Evolutionary conservation across 2,329 filamentous ascomycete genomes (phyloP).

Genomic region (Fusarium burgessii): DNA sequence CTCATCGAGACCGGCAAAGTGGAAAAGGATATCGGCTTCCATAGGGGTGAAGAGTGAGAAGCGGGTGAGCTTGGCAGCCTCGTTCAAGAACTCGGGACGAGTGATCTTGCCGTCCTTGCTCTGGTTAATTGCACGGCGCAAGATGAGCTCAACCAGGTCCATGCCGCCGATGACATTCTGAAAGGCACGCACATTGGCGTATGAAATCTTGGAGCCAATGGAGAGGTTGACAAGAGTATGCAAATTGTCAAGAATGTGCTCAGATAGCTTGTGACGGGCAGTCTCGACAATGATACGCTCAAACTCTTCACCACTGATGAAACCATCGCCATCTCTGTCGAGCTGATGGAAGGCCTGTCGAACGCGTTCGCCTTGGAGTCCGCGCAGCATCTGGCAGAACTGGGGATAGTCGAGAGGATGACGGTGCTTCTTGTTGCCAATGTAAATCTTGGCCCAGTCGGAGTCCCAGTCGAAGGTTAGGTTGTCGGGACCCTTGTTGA

Average conservation of each 20-base stretch:
- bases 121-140: conserved; percentile 86
- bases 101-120: conserved; percentile 94
- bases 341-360: conserved; percentile 94
- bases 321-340: conserved; percentile 92
- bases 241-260: conserved; percentile 92
- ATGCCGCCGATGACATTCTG: conserved; percentile 98
- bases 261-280: conserved; percentile 93
- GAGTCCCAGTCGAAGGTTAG: conserved; percentile 98
- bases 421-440: conserved; percentile 86
- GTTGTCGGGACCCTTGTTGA: conserved; percentile 85
- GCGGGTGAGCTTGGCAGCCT: conserved; percentile 88
- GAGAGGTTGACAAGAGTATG: conserved; percentile 96
- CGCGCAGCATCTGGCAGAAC: conserved; percentile 97
- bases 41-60: conserved; percentile 98
- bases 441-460: conserved; percentile 95
- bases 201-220: conserved; percentile 91
- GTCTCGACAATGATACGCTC: conserved; percentile 96
- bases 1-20: conserved; percentile 94
- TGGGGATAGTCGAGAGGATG: conserved; percentile 95
- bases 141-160: conserved; percentile 94
- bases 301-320: conserved; percentile 95
- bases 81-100: conserved; percentile 91
- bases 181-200: conserved; percentile 96
- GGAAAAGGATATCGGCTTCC: conserved; percentile 98
- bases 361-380: conserved; percentile 94